Evolutionary conservation across 2,329 filamentous ascomycete genomes (phyloP).

Genomic region (Colletotrichum theobromicola): DNA sequence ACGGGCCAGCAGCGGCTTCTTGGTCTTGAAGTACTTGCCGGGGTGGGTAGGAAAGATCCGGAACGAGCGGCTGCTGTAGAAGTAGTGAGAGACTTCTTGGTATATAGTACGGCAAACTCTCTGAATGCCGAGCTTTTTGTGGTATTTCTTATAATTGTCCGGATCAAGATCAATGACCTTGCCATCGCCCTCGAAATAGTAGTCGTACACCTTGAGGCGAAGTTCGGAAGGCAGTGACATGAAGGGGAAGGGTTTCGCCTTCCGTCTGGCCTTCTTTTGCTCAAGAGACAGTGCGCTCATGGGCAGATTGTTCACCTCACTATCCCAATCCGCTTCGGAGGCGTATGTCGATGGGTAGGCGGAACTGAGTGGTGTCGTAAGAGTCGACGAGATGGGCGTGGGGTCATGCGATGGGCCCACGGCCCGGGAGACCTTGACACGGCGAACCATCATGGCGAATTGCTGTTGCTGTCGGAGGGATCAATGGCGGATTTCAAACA

Average conservation of each 20-base stretch:
- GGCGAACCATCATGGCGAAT: conserved; percentile 22
- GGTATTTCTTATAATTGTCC: conserved; percentile 66
- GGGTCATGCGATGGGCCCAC: conserved; percentile 21
- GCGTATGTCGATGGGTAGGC: conserved; percentile 39
- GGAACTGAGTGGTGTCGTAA: conserved; percentile 41
- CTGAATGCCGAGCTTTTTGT: conserved; percentile 64
- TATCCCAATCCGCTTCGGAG: conserved; percentile 44
- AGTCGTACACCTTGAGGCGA: conserved; percentile 70
- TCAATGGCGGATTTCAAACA: not conserved
- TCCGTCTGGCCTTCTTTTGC: conserved; percentile 19
- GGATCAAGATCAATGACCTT: conserved; percentile 70
- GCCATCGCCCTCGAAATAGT: conserved; percentile 61
- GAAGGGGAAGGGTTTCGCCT: conserved; percentile 62
- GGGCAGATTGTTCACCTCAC: conserved; percentile 43
- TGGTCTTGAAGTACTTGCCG: conserved; percentile 73
- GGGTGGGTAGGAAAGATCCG: conserved; percentile 71
- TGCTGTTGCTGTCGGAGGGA: not conserved
- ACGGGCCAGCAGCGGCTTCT: conserved; percentile 72
- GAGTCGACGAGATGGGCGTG: conserved; percentile 28
- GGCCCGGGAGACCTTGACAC: conserved; percentile 37
- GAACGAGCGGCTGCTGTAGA: conserved; percentile 68
- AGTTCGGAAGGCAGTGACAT: conserved; percentile 73
- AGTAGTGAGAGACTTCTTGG: conserved; percentile 66
- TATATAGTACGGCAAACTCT: conserved; percentile 66
- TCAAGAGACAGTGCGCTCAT: conserved; percentile 48